Percentiles rank a stretch among this genome's conserved stretches.
phyloP scores from a whole-genome alignment of 2,329 filamentous ascomycete genomes.

The Monosporascus sp. region DNA sequence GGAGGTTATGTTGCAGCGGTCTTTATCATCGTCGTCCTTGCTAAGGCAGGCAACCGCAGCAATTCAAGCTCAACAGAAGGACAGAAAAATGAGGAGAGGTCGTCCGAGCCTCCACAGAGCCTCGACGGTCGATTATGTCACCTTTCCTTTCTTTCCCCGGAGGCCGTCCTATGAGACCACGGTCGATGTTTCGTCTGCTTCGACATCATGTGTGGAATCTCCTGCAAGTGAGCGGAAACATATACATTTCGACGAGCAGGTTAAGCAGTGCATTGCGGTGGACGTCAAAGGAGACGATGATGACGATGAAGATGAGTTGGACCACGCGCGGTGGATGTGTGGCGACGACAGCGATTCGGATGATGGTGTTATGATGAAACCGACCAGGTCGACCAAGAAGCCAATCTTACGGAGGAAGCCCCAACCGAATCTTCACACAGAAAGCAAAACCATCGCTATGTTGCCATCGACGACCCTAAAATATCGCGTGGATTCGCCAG shows the following conservation, averaged over 20 bases:
- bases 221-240: conserved; percentile 68
- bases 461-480: conserved; percentile 85
- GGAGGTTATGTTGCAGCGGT: conserved; percentile 87
- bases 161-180: conserved; percentile 58
- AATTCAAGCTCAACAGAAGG: conserved; percentile 74
- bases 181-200: conserved; percentile 60
- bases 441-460: conserved; percentile 83
- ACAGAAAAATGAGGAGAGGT: conserved; percentile 41
- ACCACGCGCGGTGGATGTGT: conserved; percentile 30
- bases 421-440: conserved; percentile 43
- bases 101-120: conserved; percentile 56
- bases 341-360: conserved; percentile 64
- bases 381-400: conserved; percentile 52
- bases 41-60: conserved; percentile 85
- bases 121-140: conserved; percentile 60
- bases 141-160: conserved; percentile 58
- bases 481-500: conserved; percentile 71
- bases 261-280: conserved; percentile 92
- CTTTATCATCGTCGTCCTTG: conserved; percentile 80
- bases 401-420: conserved; percentile 41
- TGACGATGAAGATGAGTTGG: conserved; percentile 57
- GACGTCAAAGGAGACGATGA: conserved; percentile 78
- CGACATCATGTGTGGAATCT: conserved; percentile 65
- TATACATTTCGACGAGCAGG: conserved; percentile 95
- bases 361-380: conserved; percentile 81